These are phyloP conservation scores for Citrus cavaleriei DNA, from an alignment of 345 rosid genomes.

Conservation along the genomic window DNA sequence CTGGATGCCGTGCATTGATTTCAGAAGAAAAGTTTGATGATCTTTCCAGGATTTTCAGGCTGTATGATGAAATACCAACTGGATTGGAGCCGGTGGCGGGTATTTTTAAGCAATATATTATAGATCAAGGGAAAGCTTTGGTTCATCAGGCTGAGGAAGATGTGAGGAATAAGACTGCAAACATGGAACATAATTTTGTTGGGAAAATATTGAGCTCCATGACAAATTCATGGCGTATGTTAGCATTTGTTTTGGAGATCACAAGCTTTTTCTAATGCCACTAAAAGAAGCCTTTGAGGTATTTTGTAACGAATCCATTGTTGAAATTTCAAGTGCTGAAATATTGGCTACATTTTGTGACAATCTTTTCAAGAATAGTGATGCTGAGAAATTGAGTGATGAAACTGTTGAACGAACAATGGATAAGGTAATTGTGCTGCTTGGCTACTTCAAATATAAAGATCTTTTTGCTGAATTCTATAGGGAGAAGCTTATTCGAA, in stretches of 20 bases:
- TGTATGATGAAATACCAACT: not conserved
- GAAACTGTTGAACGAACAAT: constrained; percentile 41
- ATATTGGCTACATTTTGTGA: constrained; percentile 37
- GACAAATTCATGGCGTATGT: constrained; percentile 34
- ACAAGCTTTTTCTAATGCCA: constrained; percentile 40
- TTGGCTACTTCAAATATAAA: constrained; percentile 33
- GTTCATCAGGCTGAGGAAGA: constrained; percentile 42
- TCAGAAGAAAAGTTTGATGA: not conserved
- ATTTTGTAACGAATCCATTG: constrained; percentile 32
- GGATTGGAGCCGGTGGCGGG: not conserved
- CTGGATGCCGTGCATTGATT: not conserved
- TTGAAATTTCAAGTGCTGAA: constrained; percentile 35
- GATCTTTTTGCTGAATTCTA: constrained; percentile 41
- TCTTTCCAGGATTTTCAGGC: not conserved
- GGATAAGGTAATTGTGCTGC: constrained; percentile 36
- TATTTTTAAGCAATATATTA: constrained; percentile 27
- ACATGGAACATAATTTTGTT: constrained; percentile 28
- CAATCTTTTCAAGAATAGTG: constrained; percentile 38
- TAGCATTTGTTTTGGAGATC: constrained; percentile 29
- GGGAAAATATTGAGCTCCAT: constrained; percentile 38
- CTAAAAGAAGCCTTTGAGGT: constrained; percentile 37
- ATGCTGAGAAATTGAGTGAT: constrained; percentile 37
- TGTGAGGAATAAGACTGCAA: not conserved
- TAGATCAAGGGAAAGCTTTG: constrained; percentile 33
- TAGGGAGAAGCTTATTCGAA: constrained; percentile 58